Conservation (phyloP, 2,329 filamentous ascomycete species). For the Xylariaceae sp. region DNA sequence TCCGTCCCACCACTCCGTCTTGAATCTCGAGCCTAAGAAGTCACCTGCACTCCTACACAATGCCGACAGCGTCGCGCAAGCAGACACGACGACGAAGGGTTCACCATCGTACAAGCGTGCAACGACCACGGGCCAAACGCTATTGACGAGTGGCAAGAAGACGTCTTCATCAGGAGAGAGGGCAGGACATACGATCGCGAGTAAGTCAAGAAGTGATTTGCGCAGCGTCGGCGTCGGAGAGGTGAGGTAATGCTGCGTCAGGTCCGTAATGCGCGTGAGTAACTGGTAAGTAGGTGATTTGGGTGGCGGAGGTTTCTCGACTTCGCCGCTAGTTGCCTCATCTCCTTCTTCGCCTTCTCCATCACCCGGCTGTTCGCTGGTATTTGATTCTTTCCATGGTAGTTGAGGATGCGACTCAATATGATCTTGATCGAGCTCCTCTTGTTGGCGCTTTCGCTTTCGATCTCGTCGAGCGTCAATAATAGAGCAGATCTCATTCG, state of each 20-base stretch:
- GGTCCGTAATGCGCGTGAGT: constrained; percentile 72
- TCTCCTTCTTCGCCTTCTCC: constrained; percentile 29
- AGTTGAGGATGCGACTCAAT: constrained; percentile 29
- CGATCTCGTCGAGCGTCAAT: constrained; percentile 59
- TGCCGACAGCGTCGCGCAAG: constrained; percentile 62
- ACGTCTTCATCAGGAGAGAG: constrained; percentile 73
- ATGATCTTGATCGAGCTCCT: constrained; percentile 24
- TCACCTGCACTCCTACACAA: constrained; percentile 72
- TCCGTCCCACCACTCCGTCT: constrained; percentile 61
- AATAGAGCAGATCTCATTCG: constrained; percentile 48
- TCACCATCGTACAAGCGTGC: constrained; percentile 64
- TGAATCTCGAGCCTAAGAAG: constrained; percentile 74
- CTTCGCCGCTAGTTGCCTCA: constrained; percentile 30
- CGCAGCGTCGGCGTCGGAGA: constrained; percentile 77
- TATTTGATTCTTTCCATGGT: constrained; percentile 31
- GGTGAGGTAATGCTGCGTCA: constrained; percentile 88
- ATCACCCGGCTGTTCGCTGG: constrained; percentile 28
- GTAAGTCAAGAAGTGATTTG: constrained; percentile 70
- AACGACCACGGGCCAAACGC: constrained; percentile 80
- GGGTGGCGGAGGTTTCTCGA: constrained; percentile 53
- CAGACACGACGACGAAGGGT: constrained; percentile 63
- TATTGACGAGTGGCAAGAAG: constrained; percentile 85
- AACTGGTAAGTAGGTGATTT: constrained; percentile 77
- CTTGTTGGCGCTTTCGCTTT: constrained; percentile 25
- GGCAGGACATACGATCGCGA: constrained; percentile 66